Base-by-base conservation (phyloP, 768 basidiomycete genomes). In the Amanita pseudoporphyria region DNA sequence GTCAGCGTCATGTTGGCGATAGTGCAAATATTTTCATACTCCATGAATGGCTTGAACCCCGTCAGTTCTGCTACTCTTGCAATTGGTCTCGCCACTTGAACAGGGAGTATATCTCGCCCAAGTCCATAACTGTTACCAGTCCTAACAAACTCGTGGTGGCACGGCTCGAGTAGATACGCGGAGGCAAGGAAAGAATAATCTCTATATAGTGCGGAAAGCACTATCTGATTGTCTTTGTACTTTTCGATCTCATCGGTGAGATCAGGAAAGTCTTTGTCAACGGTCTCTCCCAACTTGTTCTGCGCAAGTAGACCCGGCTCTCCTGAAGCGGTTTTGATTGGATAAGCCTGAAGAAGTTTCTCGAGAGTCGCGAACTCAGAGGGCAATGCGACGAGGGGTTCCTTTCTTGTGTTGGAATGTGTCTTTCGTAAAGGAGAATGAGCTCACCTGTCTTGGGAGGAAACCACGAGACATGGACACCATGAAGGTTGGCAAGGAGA, bases 91-190 rank as follows among this genome's bases (percentile, higher is more conserved):
- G 63, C 59, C 12, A 65, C 55, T 13, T 58, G 54, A 28, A 42
- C 49, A 6, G 63, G 62, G 36, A 66, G 55, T 9, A 55, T 39
- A 33, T 59, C 51, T 36, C 62, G 52, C 3, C 63, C 65, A 6
- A 58, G 49, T n/a, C 56, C 57, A 52, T 66, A 65, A 3, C 45
- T 36, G 9, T 52, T 42, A 30, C 59, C 63, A 6, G 58, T 61
- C 41, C 53, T 53, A 14, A 59, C 9, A 41, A 64, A 62, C 22
- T 56, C 35, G 40, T 51, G 41, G 39, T 65, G 58, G 30, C 60
- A 58, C 16, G 65, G 65, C 51, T 67, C 65, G 18, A 67, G 57
- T 22, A 65, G 54, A 41, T 65, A 65, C 1, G 63, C 62, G 3
- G 59, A 63, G 18, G 61, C 59, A 21, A 67, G 52, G 52, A 67